Conservation (phyloP, 768 basidiomycete genomes). For the Russula ochroleuca region DNA sequence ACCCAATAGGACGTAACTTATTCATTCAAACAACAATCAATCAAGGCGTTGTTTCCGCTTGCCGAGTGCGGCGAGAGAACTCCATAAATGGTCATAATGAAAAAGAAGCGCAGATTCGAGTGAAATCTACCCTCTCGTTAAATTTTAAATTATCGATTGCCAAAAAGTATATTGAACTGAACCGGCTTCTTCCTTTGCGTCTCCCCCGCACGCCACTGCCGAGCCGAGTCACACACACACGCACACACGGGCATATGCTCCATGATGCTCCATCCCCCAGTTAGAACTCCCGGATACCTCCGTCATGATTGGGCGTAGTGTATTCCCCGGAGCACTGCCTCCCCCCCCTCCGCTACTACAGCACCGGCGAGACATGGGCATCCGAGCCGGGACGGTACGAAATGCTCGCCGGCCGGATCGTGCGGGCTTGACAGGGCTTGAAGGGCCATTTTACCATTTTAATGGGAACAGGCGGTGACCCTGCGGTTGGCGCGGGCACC, state of each 20-base stretch:
- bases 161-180: too few species aligned
- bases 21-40: background rate
- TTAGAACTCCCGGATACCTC: background rate
- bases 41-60: background rate
- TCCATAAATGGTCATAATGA: constrained; percentile 22
- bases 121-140: constrained; percentile 8
- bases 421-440: background rate
- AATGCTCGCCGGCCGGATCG: background rate
- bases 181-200: background rate
- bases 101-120: constrained; percentile 3
- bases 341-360: background rate
- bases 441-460: background rate
- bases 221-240: background rate
- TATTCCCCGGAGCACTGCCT: background rate
- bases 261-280: background rate
- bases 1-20: background rate
- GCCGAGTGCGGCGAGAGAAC: constrained; percentile 15
- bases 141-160: constrained; percentile 1
- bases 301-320: background rate
- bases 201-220: background rate
- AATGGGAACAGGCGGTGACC: background rate
- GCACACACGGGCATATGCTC: background rate
- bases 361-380: background rate
- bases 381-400: background rate
- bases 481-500: background rate